Conservation (phyloP, 2,329 filamentous ascomycete species). For the Pyricularia pennisetigena region DNA sequence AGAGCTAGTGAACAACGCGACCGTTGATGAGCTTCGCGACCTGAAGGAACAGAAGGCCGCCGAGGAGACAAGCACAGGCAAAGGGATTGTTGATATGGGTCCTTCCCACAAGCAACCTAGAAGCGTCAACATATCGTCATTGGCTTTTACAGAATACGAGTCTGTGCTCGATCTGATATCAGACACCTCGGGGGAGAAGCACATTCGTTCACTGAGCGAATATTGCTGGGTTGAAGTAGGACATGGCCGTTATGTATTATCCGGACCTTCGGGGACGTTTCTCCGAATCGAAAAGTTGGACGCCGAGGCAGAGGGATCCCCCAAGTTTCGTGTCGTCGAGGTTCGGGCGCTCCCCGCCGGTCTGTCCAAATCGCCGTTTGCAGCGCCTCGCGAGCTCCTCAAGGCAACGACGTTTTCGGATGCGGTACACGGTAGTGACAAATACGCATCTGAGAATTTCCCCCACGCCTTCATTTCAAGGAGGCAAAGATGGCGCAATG, state of each 20-base stretch:
- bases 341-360: slow-evolving; percentile 35
- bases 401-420: slow-evolving; percentile 56
- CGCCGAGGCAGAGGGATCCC: slow-evolving; percentile 8
- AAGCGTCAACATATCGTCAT: neutral
- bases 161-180: slow-evolving; percentile 84
- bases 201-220: slow-evolving; percentile 67
- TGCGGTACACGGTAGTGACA: slow-evolving; percentile 79
- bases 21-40: slow-evolving; percentile 48
- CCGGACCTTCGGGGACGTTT: slow-evolving; percentile 52
- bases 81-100: neutral
- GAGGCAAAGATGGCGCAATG: slow-evolving; percentile 58
- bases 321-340: slow-evolving; percentile 34
- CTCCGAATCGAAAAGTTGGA: slow-evolving; percentile 39
- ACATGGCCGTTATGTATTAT: slow-evolving; percentile 61
- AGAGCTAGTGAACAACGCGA: slow-evolving; percentile 61
- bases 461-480: slow-evolving; percentile 57
- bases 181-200: slow-evolving; percentile 67
- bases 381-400: slow-evolving; percentile 59
- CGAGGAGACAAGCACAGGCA: slow-evolving; percentile 24
- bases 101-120: slow-evolving; percentile 8
- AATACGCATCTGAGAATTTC: slow-evolving; percentile 59
- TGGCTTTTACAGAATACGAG: slow-evolving; percentile 79
- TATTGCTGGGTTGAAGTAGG: slow-evolving; percentile 76
- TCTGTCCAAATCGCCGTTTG: slow-evolving; percentile 48
- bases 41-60: slow-evolving; percentile 38